A percentile compares a stretch with the other conserved stretches of the same genome.
phyloP scores from a whole-genome alignment of 257 asterid species.

The Cruciata laevipes region DNA sequence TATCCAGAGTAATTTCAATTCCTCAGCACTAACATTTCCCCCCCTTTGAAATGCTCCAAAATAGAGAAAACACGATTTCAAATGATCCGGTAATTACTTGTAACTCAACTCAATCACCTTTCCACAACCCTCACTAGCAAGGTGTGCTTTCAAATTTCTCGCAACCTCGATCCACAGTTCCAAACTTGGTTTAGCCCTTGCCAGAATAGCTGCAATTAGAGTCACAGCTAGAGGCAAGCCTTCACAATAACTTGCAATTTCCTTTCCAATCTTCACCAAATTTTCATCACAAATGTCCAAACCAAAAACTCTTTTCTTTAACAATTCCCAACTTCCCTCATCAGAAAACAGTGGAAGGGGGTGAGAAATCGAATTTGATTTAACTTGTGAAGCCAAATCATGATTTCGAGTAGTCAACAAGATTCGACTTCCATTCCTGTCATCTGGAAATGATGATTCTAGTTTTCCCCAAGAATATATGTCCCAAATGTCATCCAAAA shows the following conservation, averaged over 20 bases:
- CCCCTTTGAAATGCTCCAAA: neutral
- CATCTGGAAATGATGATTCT: neutral
- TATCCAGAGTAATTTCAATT: neutral
- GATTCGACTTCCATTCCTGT: neutral
- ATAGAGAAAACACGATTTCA: neutral
- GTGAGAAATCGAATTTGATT: neutral
- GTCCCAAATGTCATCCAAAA: constrained; percentile 5
- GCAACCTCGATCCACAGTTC: neutral
- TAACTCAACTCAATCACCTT: neutral
- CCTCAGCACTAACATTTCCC: neutral
- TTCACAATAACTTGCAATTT: neutral
- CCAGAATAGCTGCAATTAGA: neutral
- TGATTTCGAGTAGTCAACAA: neutral
- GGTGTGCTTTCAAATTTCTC: neutral
- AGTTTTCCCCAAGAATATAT: neutral
- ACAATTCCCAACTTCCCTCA: neutral
- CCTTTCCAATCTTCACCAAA: neutral
- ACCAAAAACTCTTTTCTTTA: neutral
- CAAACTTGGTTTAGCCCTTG: neutral
- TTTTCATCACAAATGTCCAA: neutral
- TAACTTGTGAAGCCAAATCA: neutral
- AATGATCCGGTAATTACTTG: neutral
- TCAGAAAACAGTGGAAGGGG: neutral
- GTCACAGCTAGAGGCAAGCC: neutral
- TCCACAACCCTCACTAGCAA: neutral